Evolutionary conservation across 1,284 basidiomycete species (phyloP).

Genomic region (Pascua sp.): DNA sequence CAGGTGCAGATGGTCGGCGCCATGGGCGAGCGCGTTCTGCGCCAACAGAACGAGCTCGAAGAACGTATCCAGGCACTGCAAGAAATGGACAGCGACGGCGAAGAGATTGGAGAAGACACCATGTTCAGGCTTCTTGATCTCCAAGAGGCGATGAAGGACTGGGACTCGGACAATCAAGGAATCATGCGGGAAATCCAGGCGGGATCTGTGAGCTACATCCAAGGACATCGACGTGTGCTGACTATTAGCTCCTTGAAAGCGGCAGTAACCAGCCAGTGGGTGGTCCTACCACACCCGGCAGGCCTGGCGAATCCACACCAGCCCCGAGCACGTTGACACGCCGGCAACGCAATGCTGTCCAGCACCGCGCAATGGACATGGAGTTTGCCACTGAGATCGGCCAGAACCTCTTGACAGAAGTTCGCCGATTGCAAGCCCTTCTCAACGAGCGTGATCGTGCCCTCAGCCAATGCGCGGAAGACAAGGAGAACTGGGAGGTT

Average conservation of each 20-base stretch:
- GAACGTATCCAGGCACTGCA: conserved; percentile 73
- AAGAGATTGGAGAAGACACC: conserved; percentile 55
- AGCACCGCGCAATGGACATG: conserved; percentile 51
- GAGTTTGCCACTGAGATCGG: conserved; percentile 97
- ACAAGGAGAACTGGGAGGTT: conserved; percentile 71
- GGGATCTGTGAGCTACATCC: conserved; percentile 57
- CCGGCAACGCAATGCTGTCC: conserved; percentile 48
- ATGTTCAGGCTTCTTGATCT: conserved; percentile 70
- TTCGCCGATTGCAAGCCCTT: conserved; percentile 78
- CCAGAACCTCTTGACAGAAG: conserved; percentile 80
- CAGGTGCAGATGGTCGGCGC: conserved; percentile 84
- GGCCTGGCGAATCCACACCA: conserved; percentile 6
- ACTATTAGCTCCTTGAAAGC: conserved; percentile 6
- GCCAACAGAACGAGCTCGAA: conserved; percentile 86
- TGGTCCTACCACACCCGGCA: conserved; percentile 8
- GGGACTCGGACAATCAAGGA: conserved; percentile 79
- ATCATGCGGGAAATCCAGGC: conserved; percentile 66
- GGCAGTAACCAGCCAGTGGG: conserved; percentile 3
- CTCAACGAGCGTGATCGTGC: conserved; percentile 83
- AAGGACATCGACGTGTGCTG: not conserved
- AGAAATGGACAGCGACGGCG: conserved; percentile 60
- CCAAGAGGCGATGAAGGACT: conserved; percentile 67
- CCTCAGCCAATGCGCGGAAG: conserved; percentile 78
- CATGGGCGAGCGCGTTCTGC: conserved; percentile 83
- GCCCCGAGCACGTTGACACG: conserved; percentile 39